Percentiles rank a stretch among this genome's conserved stretches.
phyloP scores from a whole-genome alignment of 1,284 basidiomycete genomes.

The Trichosporon coremiiforme region DNA sequence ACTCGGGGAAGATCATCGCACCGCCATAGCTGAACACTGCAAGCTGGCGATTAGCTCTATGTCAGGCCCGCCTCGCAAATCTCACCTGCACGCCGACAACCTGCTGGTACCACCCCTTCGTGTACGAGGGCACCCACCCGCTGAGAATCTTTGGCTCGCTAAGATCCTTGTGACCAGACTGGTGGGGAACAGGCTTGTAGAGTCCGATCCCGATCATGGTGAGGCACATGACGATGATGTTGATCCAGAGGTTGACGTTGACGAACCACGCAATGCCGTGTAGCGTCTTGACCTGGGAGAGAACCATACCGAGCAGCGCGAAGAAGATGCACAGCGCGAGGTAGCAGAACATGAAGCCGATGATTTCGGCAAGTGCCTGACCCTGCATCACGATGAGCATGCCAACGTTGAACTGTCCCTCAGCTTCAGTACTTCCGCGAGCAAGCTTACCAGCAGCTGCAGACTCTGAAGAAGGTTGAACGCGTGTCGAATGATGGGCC shows the following conservation, averaged over 20 bases:
- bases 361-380: slow-evolving; percentile 21
- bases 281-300: slow-evolving; percentile 30
- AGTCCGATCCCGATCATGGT: slow-evolving; percentile 25
- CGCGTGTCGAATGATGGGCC: slow-evolving; percentile 19
- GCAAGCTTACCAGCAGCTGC: slow-evolving; percentile 24
- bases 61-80: slow-evolving; percentile 62
- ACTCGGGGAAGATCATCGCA: slow-evolving; percentile 62
- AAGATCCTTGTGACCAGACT: slow-evolving; percentile 51
- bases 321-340: slow-evolving; percentile 24
- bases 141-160: slow-evolving; percentile 59
- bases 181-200: slow-evolving; percentile 56
- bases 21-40: slow-evolving; percentile 64
- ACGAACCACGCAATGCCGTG: slow-evolving; percentile 26
- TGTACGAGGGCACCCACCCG: slow-evolving; percentile 55
- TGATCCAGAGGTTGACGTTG: slow-evolving; percentile 24
- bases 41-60: slow-evolving; percentile 61
- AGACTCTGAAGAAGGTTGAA: slow-evolving; percentile 29
- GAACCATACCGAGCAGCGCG: slow-evolving; percentile 18
- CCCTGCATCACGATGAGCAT: slow-evolving; percentile 26
- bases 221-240: slow-evolving; percentile 24
- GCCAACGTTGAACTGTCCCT: slow-evolving; percentile 26
- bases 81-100: slow-evolving; percentile 54
- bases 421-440: background rate
- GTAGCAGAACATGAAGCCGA: slow-evolving; percentile 29
- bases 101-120: slow-evolving; percentile 57